A percentile compares a stretch with the other conserved stretches of the same genome.
phyloP scores from a whole-genome alignment of 306 rosid species.

The Cicer yamashitae region DNA sequence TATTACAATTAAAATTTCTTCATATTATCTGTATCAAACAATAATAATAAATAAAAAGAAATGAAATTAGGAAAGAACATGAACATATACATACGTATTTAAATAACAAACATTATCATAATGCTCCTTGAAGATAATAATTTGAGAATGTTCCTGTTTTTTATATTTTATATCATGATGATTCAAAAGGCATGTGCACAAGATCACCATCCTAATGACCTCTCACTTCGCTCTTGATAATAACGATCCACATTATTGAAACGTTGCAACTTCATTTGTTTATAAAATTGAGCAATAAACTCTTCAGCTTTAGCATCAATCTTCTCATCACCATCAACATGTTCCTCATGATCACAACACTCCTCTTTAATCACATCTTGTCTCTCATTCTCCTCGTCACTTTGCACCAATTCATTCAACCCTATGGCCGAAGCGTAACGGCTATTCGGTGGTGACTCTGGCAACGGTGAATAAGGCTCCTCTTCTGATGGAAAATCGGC shows the following conservation, averaged over 20 bases:
- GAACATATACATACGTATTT: neutral
- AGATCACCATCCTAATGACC: slow-evolving; percentile 54
- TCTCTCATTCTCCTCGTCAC: slow-evolving; percentile 28
- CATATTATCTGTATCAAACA: slow-evolving; percentile 8
- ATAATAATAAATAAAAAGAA: neutral
- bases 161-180: neutral
- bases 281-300: slow-evolving; percentile 74
- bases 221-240: slow-evolving; percentile 47
- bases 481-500: neutral
- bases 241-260: slow-evolving; percentile 35
- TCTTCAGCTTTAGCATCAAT: slow-evolving; percentile 80
- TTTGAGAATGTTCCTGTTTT: neutral
- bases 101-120: neutral
- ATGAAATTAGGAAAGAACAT: neutral
- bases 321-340: slow-evolving; percentile 58
- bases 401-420: slow-evolving; percentile 53
- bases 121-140: neutral
- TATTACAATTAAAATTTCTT: neutral
- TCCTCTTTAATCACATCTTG: neutral
- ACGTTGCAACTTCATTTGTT: slow-evolving; percentile 69
- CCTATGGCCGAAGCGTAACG: slow-evolving; percentile 59
- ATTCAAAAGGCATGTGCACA: neutral
- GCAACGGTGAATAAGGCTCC: slow-evolving; percentile 32
- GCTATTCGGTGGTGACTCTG: slow-evolving; percentile 36
- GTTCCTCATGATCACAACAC: neutral